These are phyloP conservation scores for Ascobolus immersus DNA, from an alignment of 495 filamentous ascomycete genomes.

Conservation along the genomic window DNA sequence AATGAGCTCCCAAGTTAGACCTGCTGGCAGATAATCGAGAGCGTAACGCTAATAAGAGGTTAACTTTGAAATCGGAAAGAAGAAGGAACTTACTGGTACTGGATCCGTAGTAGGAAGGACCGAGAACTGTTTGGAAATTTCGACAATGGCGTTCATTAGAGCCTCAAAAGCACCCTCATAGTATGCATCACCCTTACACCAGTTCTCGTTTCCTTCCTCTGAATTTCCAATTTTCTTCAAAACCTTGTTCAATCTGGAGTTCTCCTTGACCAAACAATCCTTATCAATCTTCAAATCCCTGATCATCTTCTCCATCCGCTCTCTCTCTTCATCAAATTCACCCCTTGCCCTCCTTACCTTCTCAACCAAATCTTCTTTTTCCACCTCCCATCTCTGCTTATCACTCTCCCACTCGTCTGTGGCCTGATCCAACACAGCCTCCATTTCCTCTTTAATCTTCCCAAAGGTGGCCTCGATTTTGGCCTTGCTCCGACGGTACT, in stretches of 20 bases:
- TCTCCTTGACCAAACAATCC: constrained; percentile 11
- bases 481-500: constrained; percentile 9
- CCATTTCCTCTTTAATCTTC: constrained; percentile 8
- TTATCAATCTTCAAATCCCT: constrained; percentile 10
- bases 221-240: constrained; percentile 32
- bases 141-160: constrained; percentile 30
- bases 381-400: constrained; percentile 9
- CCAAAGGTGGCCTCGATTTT: constrained; percentile 9
- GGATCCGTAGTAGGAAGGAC: constrained; percentile 31
- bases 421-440: constrained; percentile 7
- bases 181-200: constrained; percentile 33
- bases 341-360: neutral
- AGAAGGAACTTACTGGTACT: constrained; percentile 16
- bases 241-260: constrained; percentile 7
- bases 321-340: constrained; percentile 16
- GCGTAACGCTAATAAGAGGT: neutral
- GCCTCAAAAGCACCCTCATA: constrained; percentile 39
- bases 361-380: constrained; percentile 4
- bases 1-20: constrained; percentile 5
- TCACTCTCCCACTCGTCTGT: constrained; percentile 7
- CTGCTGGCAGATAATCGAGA: constrained; percentile 1
- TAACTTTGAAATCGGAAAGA: neutral
- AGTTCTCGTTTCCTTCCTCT: constrained; percentile 25
- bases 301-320: constrained; percentile 13
- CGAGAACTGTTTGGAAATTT: constrained; percentile 31